These are phyloP conservation scores for Rhodotorula sp. DNA, from an alignment of 1,284 basidiomycete species.

Conservation along the genomic window DNA sequence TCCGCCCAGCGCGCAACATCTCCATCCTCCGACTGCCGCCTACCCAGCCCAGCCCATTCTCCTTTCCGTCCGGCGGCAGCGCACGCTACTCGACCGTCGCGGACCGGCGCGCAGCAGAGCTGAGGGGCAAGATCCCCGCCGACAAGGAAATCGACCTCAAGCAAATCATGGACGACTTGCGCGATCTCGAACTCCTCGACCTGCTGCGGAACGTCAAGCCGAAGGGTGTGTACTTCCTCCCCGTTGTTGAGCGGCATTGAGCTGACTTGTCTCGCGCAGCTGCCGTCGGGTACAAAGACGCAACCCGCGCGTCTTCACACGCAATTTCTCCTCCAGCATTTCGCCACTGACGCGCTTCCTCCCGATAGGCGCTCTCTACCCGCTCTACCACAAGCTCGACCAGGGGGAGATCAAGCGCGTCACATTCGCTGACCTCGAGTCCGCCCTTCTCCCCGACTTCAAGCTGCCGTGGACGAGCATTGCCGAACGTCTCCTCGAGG, in stretches of 20 bases:
- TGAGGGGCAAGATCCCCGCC: neutral
- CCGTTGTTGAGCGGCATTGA: no score
- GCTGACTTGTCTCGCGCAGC: constrained; percentile 1
- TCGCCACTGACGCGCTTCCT: neutral
- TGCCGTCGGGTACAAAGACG: constrained; percentile 37
- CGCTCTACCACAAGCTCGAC: constrained; percentile 29
- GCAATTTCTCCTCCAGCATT: no score
- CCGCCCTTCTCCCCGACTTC: constrained; percentile 17
- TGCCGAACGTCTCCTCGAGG: constrained; percentile 18
- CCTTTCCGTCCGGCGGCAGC: neutral
- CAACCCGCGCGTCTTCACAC: constrained; percentile 1
- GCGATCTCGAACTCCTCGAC: constrained; percentile 33
- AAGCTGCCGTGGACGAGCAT: constrained; percentile 35
- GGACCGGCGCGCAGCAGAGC: neutral
- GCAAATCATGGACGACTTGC: constrained; percentile 31
- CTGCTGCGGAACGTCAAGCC: neutral
- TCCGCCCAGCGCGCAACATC: neutral
- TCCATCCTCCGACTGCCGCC: neutral
- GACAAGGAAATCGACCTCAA: constrained; percentile 19
- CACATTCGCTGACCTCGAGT: constrained; percentile 23
- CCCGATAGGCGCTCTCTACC: constrained; percentile 25
- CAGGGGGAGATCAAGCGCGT: constrained; percentile 3
- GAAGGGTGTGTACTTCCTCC: constrained; percentile 11
- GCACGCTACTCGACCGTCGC: neutral
- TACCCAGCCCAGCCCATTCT: neutral